Percentiles rank a stretch among this genome's conserved stretches.
Conservation (phyloP, 495 filamentous ascomycete species). For the Ramalina intermedia region DNA sequence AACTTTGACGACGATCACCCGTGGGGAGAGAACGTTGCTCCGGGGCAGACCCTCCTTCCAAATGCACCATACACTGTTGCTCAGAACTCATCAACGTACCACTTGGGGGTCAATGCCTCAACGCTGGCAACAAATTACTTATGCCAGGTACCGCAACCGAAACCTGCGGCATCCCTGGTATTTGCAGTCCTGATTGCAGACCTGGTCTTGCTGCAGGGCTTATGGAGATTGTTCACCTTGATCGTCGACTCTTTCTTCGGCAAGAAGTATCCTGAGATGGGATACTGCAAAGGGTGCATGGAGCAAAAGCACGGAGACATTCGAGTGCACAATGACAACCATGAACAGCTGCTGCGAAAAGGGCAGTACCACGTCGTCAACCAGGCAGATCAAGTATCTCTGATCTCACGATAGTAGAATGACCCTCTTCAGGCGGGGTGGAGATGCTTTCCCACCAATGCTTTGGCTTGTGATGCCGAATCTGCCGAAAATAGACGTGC, state of each 20-base stretch:
- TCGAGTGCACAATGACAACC: too few relatives aligned
- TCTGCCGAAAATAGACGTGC: too few relatives aligned
- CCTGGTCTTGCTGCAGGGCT: conserved; percentile 20
- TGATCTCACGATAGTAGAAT: too few relatives aligned
- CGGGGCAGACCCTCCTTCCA: background rate
- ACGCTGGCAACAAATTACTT: conserved; percentile 15
- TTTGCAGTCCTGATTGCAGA: conserved; percentile 19
- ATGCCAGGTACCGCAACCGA: conserved; percentile 21
- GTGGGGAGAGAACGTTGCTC: background rate
- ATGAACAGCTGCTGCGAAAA: too few relatives aligned
- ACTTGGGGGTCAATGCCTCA: conserved; percentile 14
- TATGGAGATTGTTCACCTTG: conserved; percentile 14
- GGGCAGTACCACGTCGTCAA: too few relatives aligned
- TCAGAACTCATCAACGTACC: conserved; percentile 5
- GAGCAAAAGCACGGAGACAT: too few relatives aligned
- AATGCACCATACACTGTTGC: conserved; percentile 5
- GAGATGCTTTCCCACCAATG: too few relatives aligned
- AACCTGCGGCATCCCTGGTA: conserved; percentile 16
- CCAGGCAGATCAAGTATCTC: too few relatives aligned
- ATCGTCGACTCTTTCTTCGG: background rate
- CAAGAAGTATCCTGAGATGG: background rate
- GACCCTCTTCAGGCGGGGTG: too few relatives aligned
- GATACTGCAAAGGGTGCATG: background rate
- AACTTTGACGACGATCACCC: conserved; percentile 1
- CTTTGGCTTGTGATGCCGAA: too few relatives aligned